These are phyloP conservation scores for Rhododendron griersonianum DNA, from an alignment of 148 eudicot species.

Conservation along the genomic window DNA sequence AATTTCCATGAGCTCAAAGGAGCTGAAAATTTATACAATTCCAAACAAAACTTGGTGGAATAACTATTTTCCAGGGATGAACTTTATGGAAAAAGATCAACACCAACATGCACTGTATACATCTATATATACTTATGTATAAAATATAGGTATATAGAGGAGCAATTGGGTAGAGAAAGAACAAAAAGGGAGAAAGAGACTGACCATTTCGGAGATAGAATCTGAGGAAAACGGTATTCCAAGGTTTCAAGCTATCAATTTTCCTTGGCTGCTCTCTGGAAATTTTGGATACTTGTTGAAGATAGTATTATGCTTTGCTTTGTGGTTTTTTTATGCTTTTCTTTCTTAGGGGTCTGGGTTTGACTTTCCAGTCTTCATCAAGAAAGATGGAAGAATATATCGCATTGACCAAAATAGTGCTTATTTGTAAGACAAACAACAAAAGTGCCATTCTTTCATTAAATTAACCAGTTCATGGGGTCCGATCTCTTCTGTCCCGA, in stretches of 20 bases:
- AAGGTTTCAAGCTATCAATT: conserved; percentile 1
- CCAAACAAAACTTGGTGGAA: not conserved
- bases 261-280: not conserved
- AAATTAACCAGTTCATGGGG: not conserved
- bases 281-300: not conserved
- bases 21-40: not conserved
- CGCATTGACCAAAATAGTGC: not conserved
- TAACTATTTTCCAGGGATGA: not conserved
- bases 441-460: not conserved
- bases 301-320: not conserved
- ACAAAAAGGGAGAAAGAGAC: not conserved
- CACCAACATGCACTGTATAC: not conserved
- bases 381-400: not conserved
- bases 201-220: not conserved
- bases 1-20: not conserved
- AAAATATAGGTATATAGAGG: not conserved
- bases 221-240: not conserved
- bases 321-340: not conserved
- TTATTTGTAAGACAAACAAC: not conserved
- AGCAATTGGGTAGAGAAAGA: not conserved
- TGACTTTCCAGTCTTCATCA: not conserved
- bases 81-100: not conserved
- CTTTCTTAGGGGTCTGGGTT: not conserved
- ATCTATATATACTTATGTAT: not conserved
- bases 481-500: too few relatives aligned